Base-by-base conservation (phyloP, 495 filamentous ascomycete species). In the Usnea hakonensis region DNA sequence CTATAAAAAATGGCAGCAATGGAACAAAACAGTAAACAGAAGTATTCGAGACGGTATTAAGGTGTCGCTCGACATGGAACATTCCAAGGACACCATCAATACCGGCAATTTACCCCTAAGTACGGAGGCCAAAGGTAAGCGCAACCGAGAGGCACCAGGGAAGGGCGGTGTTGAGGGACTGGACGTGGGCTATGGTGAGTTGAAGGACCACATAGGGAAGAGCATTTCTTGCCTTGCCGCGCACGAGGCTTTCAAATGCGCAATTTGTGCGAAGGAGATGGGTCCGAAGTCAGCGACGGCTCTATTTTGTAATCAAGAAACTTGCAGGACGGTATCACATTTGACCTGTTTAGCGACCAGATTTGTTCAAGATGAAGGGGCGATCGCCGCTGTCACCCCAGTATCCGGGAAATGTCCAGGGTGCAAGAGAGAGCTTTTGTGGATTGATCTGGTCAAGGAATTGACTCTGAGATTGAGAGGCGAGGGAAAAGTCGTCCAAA, bases 381-480 rank as follows among this genome's bases (percentile, higher is more conserved):
- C 67, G 40, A 65, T 69, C 0, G 76, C 78, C 17, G 71, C 68
- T 0, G 70, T 96, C 3, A 64, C 96, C 5, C 93, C 94, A 0
- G 79, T 79, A 6, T 67, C 78, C 11, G 93, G 93, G 2, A 72
- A 66, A 5, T 98, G 94, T 75, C 91, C 90, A 2, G 72, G 71
- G 44, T 98, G 94, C 70, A 72, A 79, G 1, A 73, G 75, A 0
- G 72, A 78, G 23, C 75, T 90, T 10, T 67, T 78, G 53, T 98
- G 94, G 94, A 76, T 82, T 0, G 78, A 88, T 53, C 80, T 97
- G 66, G 88, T 92, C 71, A 91, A 85, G 68, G 91, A 96, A 70
- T 72, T 91, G 62, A 93, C 79, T 55, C 72, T 96, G 35, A 79
- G 91, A 58, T 74, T 77, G 32, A 79, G 90, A 52, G 90, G 86